A percentile compares a stretch with the other conserved stretches of the same genome.
Conservation (phyloP, 805 yeast species). For the Hanseniaspora nectarophila region DNA sequence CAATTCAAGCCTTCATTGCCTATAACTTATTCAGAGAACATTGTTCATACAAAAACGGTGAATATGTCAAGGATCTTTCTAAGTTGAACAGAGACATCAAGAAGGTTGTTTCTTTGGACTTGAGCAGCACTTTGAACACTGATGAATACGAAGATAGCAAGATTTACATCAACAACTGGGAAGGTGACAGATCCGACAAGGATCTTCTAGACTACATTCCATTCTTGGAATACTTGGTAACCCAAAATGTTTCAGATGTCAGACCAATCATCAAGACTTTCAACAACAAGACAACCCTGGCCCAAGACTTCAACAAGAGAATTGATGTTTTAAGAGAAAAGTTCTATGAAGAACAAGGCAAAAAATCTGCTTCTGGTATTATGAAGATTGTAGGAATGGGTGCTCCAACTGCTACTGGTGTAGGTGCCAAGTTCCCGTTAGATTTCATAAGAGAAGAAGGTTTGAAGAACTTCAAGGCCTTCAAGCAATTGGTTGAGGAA, state of each 20-base stretch:
- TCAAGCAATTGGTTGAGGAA: slow-evolving; percentile 73
- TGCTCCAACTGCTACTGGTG: slow-evolving; percentile 28
- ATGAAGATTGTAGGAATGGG: slow-evolving; percentile 51
- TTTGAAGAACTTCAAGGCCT: slow-evolving; percentile 72
- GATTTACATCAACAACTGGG: slow-evolving; percentile 75
- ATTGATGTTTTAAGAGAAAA: slow-evolving; percentile 63
- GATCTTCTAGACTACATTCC: slow-evolving; percentile 72
- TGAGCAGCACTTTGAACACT: slow-evolving; percentile 34
- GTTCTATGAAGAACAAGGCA: slow-evolving; percentile 46
- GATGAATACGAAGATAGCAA: slow-evolving; percentile 64
- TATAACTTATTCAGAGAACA: slow-evolving; percentile 85
- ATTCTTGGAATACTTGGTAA: slow-evolving; percentile 85
- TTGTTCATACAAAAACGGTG: slow-evolving; percentile 73
- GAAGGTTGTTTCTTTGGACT: slow-evolving; percentile 71
- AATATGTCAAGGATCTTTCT: slow-evolving; percentile 76
- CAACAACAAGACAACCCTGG: slow-evolving; percentile 50
- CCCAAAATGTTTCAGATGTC: slow-evolving; percentile 73
- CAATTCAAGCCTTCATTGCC: slow-evolving; percentile 77
- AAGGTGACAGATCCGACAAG: slow-evolving; percentile 66
- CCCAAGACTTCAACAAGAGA: slow-evolving; percentile 70
- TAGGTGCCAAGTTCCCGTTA: slow-evolving; percentile 47
- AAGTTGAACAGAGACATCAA: slow-evolving; percentile 81
- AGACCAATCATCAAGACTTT: slow-evolving; percentile 75
- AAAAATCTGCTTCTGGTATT: slow-evolving; percentile 39
- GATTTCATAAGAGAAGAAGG: slow-evolving; percentile 87